phyloP scores from a whole-genome alignment of 495 filamentous ascomycete species.

The Evernia prunastri region DNA sequence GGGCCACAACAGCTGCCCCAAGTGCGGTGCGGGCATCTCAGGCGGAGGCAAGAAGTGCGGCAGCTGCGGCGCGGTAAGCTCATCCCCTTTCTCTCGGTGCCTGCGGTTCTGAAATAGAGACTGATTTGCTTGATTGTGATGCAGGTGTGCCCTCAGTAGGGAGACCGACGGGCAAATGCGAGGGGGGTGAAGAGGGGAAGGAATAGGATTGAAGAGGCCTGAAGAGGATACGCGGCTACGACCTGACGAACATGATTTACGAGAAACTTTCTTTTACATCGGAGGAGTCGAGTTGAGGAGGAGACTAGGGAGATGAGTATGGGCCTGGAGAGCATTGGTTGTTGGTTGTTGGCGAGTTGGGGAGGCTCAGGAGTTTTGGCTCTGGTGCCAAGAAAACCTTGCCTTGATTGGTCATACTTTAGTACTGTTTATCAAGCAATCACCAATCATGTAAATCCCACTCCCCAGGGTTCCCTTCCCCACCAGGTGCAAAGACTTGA shows the following conservation, averaged over 20 bases:
- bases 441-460: not conserved
- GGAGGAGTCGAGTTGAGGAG: no score
- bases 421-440: conserved; percentile 2
- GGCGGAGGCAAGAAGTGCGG: conserved; percentile 13
- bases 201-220: not conserved
- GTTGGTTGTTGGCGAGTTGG: no score
- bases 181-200: not conserved
- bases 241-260: not conserved
- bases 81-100: no score
- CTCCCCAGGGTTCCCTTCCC: not conserved
- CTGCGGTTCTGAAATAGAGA: not conserved
- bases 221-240: not conserved
- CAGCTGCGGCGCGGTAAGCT: conserved; percentile 9
- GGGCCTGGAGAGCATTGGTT: no score
- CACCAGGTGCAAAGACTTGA: not conserved
- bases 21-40: conserved; percentile 10
- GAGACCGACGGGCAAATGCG: fast-evolving
- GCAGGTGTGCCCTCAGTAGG: not conserved
- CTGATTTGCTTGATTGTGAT: not conserved
- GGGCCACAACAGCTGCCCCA: conserved; percentile 16
- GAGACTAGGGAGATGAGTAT: no score
- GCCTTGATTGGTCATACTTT: not conserved
- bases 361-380: no score
- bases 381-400: no score
- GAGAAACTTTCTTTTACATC: not conserved